phyloP scores from a whole-genome alignment of 139 green algal species.

The Chlorella sorokiniana region DNA sequence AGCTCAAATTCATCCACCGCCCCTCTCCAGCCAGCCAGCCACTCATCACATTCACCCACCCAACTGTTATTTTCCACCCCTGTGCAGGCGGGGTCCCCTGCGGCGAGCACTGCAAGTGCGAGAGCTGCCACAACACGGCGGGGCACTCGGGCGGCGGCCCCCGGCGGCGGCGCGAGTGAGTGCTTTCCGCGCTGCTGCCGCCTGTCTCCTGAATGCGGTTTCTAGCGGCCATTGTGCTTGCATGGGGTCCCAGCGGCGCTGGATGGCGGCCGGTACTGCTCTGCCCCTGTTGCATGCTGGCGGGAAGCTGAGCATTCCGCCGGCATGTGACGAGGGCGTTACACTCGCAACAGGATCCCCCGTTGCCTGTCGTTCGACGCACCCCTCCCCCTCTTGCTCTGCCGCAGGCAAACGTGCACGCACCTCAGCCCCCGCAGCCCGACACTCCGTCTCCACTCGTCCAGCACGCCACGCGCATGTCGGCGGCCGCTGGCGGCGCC shows the following conservation, averaged over 20 bases:
- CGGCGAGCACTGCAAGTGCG: conserved; percentile 87
- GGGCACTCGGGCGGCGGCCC: not conserved
- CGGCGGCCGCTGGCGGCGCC: not conserved
- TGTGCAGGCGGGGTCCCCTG: conserved; percentile 81
- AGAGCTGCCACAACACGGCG: conserved; percentile 68
- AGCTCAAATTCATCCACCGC: too few species aligned
- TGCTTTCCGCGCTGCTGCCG: not conserved
- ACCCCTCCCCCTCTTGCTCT: not conserved
- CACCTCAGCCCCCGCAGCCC: not conserved
- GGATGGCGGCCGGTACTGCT: too few species aligned
- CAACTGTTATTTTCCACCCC: not conserved
- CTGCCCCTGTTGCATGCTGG: too few species aligned
- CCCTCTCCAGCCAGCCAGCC: too few species aligned
- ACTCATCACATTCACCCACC: not conserved
- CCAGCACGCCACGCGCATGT: not conserved
- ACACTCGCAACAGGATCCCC: too few species aligned
- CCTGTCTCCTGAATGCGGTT: too few species aligned
- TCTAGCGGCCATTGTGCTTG: too few species aligned
- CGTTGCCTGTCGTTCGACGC: not conserved
- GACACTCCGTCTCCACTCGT: not conserved
- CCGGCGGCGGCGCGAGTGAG: conserved; percentile 24
- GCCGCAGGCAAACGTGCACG: conserved; percentile 23
- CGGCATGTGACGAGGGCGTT: too few species aligned
- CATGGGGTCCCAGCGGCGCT: too few species aligned
- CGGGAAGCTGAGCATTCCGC: too few species aligned